Base-by-base conservation (phyloP, 2,329 filamentous ascomycete genomes). In the Dendryphion nanum region DNA sequence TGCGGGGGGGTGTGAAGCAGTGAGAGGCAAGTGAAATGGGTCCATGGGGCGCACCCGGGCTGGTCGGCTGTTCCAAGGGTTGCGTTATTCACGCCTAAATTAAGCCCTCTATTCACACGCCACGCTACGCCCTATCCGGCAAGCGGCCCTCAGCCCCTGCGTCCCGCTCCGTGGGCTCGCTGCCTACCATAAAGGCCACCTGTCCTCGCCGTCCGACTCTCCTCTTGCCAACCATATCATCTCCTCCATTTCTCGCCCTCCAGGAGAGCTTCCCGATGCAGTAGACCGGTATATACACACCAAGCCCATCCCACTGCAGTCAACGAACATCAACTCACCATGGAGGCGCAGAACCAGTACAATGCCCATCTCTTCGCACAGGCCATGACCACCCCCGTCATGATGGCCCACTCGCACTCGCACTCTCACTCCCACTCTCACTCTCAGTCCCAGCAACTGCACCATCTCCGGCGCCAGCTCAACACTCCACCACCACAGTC, bases 141-240 rank as follows among this genome's bases (percentile, higher is more conserved):
- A 45, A 41, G 41, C 38, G n/a, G n/a, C n/a, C n/a, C n/a, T n/a
- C n/a, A n/a, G n/a, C n/a, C n/a, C n/a, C n/a, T 35, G 32, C 14
- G 14, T 38, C 40, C 26, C 35, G 39, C 46, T 42, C 46, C 50
- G 44, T 51, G 44, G 42, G 32, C 41, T 42, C 36, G 47, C 41
- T 50, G 51, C 54, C 55, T 61, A 28, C 40, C 55, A 61, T 63
- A 64, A 65, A 61, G 52, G 52, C 54, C 53, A 48, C 48, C 37
- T 57, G 55, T 59, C 60, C 59, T 63, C 59, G 46, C 37, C 55
- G 10, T 5, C n/a, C 45, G 40, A 47, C 39, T 40, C 36, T 47
- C n/a, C n/a, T n/a, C n/a, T n/a, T n/a, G n/a, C n/a, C n/a, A 47
- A 40, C 41, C 38, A 51, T 56, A 57, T 56, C 48, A 59, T 51